These are phyloP conservation scores for Macrolepiota fuliginosa DNA, from an alignment of 768 basidiomycete genomes.

Conservation along the genomic window DNA sequence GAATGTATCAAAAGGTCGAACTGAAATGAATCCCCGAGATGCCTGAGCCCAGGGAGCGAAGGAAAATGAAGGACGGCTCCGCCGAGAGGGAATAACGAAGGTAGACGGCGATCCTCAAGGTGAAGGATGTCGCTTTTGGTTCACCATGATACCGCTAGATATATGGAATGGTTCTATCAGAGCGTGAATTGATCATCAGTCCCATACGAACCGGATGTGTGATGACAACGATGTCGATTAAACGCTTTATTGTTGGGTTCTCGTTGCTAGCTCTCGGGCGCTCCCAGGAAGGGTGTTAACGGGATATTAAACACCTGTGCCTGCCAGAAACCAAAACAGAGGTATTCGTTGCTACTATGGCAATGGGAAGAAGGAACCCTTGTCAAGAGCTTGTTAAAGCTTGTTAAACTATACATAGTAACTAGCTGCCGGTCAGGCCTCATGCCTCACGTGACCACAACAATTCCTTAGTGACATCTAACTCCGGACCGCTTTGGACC, in stretches of 20 bases:
- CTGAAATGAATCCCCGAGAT: conserved; percentile 14
- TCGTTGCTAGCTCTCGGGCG: not conserved
- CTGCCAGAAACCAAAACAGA: too few relatives aligned
- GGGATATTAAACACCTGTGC: too few relatives aligned
- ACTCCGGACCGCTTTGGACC: not conserved
- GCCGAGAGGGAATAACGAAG: not conserved
- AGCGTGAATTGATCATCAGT: not conserved
- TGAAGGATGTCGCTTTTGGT: too few relatives aligned
- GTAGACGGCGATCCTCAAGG: not conserved
- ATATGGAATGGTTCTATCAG: not conserved
- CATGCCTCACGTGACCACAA: not conserved
- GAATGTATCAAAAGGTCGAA: conserved; percentile 9
- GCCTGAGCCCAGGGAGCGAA: conserved; percentile 13
- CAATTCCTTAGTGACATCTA: not conserved
- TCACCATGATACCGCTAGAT: too few relatives aligned
- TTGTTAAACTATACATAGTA: too few relatives aligned
- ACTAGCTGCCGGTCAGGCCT: not conserved
- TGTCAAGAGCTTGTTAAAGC: too few relatives aligned
- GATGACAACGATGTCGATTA: not conserved
- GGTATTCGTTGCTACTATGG: too few relatives aligned
- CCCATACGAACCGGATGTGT: not conserved
- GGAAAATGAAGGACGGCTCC: conserved; percentile 9
- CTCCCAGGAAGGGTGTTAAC: too few relatives aligned
- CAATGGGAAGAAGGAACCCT: too few relatives aligned
- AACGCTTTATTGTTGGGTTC: too few relatives aligned